Evolutionary conservation across 257 asterid species (phyloP).

Genomic region (Nicotiana undulata): DNA sequence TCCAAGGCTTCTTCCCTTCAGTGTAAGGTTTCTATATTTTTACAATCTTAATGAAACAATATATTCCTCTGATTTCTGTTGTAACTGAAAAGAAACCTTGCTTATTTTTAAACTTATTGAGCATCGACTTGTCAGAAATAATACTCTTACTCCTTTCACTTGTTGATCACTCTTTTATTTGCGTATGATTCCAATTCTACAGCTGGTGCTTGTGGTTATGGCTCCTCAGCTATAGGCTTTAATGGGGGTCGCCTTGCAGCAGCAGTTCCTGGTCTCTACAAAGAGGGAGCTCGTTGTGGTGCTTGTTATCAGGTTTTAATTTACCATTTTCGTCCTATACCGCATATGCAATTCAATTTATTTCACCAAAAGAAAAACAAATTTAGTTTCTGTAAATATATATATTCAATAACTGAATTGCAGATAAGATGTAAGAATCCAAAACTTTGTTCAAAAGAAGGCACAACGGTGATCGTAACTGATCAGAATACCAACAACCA

Average conservation of each 20-base stretch:
- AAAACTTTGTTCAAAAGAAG: constrained; percentile 37
- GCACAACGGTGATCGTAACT: constrained; percentile 42
- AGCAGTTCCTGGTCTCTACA: constrained; percentile 47
- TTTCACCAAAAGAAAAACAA: too few species aligned
- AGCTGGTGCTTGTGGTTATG: constrained; percentile 86
- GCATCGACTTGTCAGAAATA: too few species aligned
- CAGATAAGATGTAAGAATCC: constrained; percentile 64
- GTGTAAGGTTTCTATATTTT: constrained; percentile 25
- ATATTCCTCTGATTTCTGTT: neutral
- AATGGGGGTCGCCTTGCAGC: constrained; percentile 53
- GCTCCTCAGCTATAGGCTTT: constrained; percentile 43
- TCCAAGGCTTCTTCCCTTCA: constrained; percentile 38
- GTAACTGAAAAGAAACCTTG: too few species aligned
- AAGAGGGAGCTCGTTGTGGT: constrained; percentile 71
- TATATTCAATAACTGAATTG: neutral
- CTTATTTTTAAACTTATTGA: too few species aligned
- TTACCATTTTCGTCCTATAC: neutral
- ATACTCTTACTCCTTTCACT: too few species aligned
- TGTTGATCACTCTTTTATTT: neutral
- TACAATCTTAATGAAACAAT: neutral
- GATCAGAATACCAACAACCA: constrained; percentile 36
- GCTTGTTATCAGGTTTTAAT: constrained; percentile 71
- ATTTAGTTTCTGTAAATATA: neutral
- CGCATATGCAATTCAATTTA: too few species aligned
- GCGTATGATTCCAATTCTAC: neutral